Percentiles rank a stretch among this genome's conserved stretches.
phyloP scores from a whole-genome alignment of 2,329 filamentous ascomycete genomes.

The Pseudogymnoascus sp. region DNA sequence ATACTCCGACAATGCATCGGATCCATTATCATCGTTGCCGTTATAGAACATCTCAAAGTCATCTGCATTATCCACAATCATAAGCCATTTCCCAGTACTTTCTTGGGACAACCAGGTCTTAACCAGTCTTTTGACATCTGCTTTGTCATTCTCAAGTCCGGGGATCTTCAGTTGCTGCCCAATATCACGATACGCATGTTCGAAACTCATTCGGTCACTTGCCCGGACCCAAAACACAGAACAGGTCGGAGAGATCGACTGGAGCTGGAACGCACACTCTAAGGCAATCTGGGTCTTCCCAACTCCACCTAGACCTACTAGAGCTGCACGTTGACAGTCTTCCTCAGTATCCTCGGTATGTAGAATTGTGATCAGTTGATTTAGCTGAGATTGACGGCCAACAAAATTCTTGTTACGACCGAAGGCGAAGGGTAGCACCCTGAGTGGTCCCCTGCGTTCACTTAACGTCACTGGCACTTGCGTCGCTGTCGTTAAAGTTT shows the following conservation, averaged over 20 bases:
- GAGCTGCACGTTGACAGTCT: conserved; percentile 9
- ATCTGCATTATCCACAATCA: conserved; percentile 40
- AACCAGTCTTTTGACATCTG: conserved; percentile 15
- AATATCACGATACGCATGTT: conserved; percentile 14
- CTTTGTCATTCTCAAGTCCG: conserved; percentile 13
- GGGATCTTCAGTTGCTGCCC: conserved; percentile 12
- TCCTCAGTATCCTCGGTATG: background rate
- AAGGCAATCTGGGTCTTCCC: conserved; percentile 18
- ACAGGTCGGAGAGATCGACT: conserved; percentile 21
- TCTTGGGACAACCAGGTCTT: conserved; percentile 12
- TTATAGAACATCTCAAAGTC: conserved; percentile 29
- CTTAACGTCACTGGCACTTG: background rate
- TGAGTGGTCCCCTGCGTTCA: background rate
- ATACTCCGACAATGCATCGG: conserved; percentile 9
- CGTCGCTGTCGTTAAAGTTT: background rate
- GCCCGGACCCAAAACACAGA: conserved; percentile 37
- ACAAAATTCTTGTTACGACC: conserved; percentile 14
- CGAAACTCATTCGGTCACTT: conserved; percentile 17
- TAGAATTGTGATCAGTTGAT: conserved; percentile 8
- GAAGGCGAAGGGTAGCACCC: conserved; percentile 11
- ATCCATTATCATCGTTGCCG: background rate
- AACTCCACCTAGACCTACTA: conserved; percentile 13
- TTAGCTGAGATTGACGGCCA: conserved; percentile 12
- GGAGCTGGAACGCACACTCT: conserved; percentile 12
- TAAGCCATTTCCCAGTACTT: conserved; percentile 31